Percentiles rank a stretch among this genome's conserved stretches.
Evolutionary conservation across 2,329 filamentous ascomycete genomes (phyloP).

Genomic region (Sclerotinia trifoliorum): DNA sequence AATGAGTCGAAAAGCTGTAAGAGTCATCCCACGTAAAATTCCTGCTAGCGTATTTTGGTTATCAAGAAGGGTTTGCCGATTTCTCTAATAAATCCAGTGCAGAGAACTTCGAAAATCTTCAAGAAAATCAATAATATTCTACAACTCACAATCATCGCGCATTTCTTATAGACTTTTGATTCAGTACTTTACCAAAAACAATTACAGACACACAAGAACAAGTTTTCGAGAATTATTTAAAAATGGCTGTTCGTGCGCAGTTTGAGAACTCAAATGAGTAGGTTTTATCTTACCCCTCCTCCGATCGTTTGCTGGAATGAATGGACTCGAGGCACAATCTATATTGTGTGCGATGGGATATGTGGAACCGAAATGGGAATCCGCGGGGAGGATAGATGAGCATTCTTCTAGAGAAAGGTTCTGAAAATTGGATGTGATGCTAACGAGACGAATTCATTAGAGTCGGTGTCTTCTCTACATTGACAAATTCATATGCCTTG

Average conservation of each 20-base stretch:
- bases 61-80: constrained; percentile 13
- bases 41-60: constrained; percentile 9
- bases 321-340: constrained; percentile 8
- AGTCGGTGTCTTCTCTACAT: constrained; percentile 92
- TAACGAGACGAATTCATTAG: constrained; percentile 46
- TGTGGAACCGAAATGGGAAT: background rate
- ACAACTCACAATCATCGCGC: background rate
- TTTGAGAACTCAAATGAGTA: constrained; percentile 93
- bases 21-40: constrained; percentile 18
- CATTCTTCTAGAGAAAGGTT: background rate
- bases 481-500: constrained; percentile 96
- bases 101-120: constrained; percentile 21
- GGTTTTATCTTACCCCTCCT: constrained; percentile 41
- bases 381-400: background rate
- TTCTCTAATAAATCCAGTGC: constrained; percentile 4
- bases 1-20: constrained; percentile 18
- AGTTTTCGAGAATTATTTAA: constrained; percentile 29
- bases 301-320: constrained; percentile 10
- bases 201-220: background rate
- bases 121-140: constrained; percentile 4
- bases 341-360: background rate
- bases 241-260: constrained; percentile 68
- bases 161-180: background rate
- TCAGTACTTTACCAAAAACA: background rate
- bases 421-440: background rate